Conservation (phyloP, 2,329 filamentous ascomycete species). For the Teratosphaeria epicoccoides region DNA sequence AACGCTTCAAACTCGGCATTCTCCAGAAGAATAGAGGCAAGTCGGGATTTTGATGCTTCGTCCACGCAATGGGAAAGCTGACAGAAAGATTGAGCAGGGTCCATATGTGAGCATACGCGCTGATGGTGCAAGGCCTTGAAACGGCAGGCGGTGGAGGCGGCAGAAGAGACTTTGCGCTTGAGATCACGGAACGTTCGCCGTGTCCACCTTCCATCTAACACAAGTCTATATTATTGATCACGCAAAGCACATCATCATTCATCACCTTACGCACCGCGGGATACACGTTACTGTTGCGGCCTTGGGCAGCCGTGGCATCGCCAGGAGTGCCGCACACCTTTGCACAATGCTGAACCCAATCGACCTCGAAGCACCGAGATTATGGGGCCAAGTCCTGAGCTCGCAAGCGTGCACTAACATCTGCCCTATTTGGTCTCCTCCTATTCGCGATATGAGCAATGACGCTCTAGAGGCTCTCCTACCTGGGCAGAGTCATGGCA, state of each 20-base stretch:
- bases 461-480: neutral
- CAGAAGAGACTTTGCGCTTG: neutral
- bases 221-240: neutral
- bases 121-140: neutral
- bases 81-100: neutral
- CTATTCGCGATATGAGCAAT: neutral
- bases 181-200: neutral
- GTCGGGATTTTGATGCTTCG: neutral
- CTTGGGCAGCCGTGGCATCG: neutral
- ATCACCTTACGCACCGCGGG: too few relatives aligned
- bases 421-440: neutral
- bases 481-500: neutral
- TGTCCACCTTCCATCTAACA: neutral
- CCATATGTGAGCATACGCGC: neutral
- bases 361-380: too few relatives aligned
- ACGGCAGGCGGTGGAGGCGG: neutral
- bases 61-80: neutral
- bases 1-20: slow-evolving; percentile 18
- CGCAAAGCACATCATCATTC: too few relatives aligned
- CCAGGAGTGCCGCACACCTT: too few relatives aligned
- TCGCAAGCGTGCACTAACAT: neutral
- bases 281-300: too few relatives aligned
- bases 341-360: too few relatives aligned
- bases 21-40: neutral
- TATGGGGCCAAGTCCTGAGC: neutral